Evolutionary conservation across 2,329 filamentous ascomycete genomes (phyloP).

Genomic region (Myotisia sp.): DNA sequence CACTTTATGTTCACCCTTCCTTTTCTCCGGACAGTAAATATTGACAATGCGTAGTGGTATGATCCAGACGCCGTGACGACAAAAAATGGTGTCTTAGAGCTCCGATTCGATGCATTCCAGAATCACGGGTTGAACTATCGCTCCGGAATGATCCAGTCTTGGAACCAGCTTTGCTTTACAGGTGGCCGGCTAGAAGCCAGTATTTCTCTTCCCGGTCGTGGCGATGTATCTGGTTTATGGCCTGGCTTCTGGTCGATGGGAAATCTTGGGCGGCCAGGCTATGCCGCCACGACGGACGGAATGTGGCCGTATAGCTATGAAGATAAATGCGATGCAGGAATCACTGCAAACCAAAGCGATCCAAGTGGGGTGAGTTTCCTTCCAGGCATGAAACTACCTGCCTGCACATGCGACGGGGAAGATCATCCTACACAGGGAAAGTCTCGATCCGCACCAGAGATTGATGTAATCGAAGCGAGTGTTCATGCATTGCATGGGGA

Average conservation of each 20-base stretch:
- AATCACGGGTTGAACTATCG: conserved; percentile 54
- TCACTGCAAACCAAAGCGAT: conserved; percentile 57
- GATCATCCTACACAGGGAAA: conserved; percentile 53
- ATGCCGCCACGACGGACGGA: conserved; percentile 55
- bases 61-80: conserved; percentile 54
- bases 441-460: conserved; percentile 54
- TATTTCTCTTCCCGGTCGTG: conserved; percentile 53
- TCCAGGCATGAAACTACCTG: conserved; percentile 56
- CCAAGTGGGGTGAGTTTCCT: conserved; percentile 51
- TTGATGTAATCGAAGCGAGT: conserved; percentile 58
- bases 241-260: conserved; percentile 66
- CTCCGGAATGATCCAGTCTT: conserved; percentile 61
- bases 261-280: conserved; percentile 55
- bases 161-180: conserved; percentile 62
- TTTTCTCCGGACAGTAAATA: background rate
- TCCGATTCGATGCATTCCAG: conserved; percentile 50
- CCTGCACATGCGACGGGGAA: conserved; percentile 49
- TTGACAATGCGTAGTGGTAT: conserved; percentile 43
- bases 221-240: conserved; percentile 57
- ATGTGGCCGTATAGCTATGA: conserved; percentile 63
- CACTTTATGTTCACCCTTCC: background rate
- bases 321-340: conserved; percentile 53
- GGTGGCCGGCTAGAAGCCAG: conserved; percentile 56
- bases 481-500: conserved; percentile 35
- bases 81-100: conserved; percentile 45